Evolutionary conservation across 441 rosid genomes (phyloP), one percentile per base, ranked within the genome.

Genomic region (Flueggea neowawraea): DNA sequence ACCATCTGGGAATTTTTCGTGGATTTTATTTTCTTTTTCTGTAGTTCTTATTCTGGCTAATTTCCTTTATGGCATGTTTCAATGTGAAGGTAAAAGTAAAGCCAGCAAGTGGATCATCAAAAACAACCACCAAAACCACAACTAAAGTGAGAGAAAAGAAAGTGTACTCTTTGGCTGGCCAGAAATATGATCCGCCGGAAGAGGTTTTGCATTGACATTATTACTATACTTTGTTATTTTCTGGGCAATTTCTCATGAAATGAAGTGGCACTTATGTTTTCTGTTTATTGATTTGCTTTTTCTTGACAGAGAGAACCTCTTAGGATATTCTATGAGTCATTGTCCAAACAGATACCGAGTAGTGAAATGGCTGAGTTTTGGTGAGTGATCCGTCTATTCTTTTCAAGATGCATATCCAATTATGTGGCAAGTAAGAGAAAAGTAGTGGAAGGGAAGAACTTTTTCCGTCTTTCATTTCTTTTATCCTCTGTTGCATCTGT

Each of bases 291-390:
- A 47, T 51, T 69, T 32, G 51, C 71, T 66, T 9, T 32, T 22
- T 22, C 1, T 77, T 73, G 60, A 33, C 84, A 93, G 97, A 90
- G 98, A 64, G 98, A 93, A 63, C 96, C 98, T 9, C 75, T 93
- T 65, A 81, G 97, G 82, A 88, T 90, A 79, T 90, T 93, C 66
- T 93, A 93, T 12, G 97, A 93, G 79, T 88, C 98, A 0, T 79
- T 93, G 60, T 88, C 84, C 0, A 79, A 85, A 69, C 98, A 90
- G 72, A 88, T 83, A 67, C 95, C 98, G 10, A 70, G 80, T 0
- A 93, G 96, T 63, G 96, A 90, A 75, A 93, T 93, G 97, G 97
- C 98, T 33, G 97, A 88, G 77, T 90, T 88, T 78, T 93, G 98
- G 98, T 93, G 69, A 78, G 77, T 55, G 56, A 64, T 50, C 48